Base-by-base conservation (phyloP, 495 filamentous ascomycete species). In the Aspergillus kassunensis region DNA sequence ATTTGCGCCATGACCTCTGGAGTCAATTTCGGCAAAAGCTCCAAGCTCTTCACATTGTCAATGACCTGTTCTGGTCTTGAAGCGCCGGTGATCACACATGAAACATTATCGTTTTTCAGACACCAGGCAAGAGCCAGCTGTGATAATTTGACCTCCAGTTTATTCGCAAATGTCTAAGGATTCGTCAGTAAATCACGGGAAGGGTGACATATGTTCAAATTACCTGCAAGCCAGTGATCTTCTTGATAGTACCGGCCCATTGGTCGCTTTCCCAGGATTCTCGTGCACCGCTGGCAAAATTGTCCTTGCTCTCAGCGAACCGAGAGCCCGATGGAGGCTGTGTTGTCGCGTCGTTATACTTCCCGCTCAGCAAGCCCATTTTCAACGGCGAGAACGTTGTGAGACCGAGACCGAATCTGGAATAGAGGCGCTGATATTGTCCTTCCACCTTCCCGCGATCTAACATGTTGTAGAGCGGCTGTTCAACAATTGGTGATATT, bases 401-500 rank as follows among this genome's bases (percentile, higher is more conserved):
- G 49, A 92, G 68, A 3, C 89, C 88, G 0, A 88, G 69, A 4
- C 86, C 84, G 42, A 76, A 71, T n/a, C 83, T 73, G 24, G 79
- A 71, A 55, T 84, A 90, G 25, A 89, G 66, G 47, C 80, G 80
- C 44, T 76, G 77, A 69, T 78, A 95, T 62, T 95, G 86, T 45
- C 77, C 75, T 73, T 95, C 90, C 19, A 91, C 88, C 52, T 80
- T 83, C 59, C 87, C 77, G 10, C 75, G 83, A 42, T 69, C 71
- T 20, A 95, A 73, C 66, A 91, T 80, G 69, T 90, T 91, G 69
- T 95, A 95, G 55, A 84, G 77, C 19, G 90, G 89, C 72, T 96
- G 90, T 67, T 96, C 90, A 65, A 88, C 85, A 18, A 87, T 64
- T 5, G 90, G 90, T 3, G 86, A 88, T 49, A 96, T 81, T 12